A percentile compares a stretch with the other conserved stretches of the same genome.
These are phyloP conservation scores for Saccharomyces cerevisiae DNA, from an alignment of 805 yeast species.

Conservation along the genomic window DNA sequence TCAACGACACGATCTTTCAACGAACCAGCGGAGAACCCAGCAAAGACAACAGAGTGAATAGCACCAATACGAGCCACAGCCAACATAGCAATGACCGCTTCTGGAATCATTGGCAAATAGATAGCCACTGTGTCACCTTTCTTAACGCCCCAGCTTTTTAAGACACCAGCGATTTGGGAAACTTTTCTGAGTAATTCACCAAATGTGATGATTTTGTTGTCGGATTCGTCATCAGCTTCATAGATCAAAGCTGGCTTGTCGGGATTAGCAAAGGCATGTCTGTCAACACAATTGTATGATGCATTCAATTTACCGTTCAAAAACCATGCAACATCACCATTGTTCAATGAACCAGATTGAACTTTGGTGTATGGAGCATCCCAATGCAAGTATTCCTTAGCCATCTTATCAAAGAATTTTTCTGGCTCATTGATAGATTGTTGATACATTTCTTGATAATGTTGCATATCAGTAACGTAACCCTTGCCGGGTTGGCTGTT, in stretches of 20 bases:
- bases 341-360: slow-evolving; percentile 50
- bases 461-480: slow-evolving; percentile 52
- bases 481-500: slow-evolving; percentile 35
- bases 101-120: slow-evolving; percentile 96
- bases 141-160: slow-evolving; percentile 75
- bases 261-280: slow-evolving; percentile 87
- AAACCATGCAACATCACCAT: slow-evolving; percentile 90
- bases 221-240: slow-evolving; percentile 86
- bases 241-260: slow-evolving; percentile 77
- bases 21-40: slow-evolving; percentile 91
- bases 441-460: slow-evolving; percentile 64
- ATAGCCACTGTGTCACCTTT: slow-evolving; percentile 97
- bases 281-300: slow-evolving; percentile 85
- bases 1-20: slow-evolving; percentile 79
- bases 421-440: slow-evolving; percentile 79
- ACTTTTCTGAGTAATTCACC: slow-evolving; percentile 82
- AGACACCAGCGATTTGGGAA: slow-evolving; percentile 75
- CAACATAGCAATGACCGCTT: slow-evolving; percentile 86
- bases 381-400: slow-evolving; percentile 67
- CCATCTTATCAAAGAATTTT: slow-evolving; percentile 72
- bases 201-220: slow-evolving; percentile 68
- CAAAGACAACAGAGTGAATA: slow-evolving; percentile 90
- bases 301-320: slow-evolving; percentile 91
- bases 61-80: slow-evolving; percentile 95
- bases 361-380: slow-evolving; percentile 52